Percentiles rank a stretch among this genome's conserved stretches.
phyloP scores from a whole-genome alignment of 345 rosid species.

The Clausena lansium region DNA sequence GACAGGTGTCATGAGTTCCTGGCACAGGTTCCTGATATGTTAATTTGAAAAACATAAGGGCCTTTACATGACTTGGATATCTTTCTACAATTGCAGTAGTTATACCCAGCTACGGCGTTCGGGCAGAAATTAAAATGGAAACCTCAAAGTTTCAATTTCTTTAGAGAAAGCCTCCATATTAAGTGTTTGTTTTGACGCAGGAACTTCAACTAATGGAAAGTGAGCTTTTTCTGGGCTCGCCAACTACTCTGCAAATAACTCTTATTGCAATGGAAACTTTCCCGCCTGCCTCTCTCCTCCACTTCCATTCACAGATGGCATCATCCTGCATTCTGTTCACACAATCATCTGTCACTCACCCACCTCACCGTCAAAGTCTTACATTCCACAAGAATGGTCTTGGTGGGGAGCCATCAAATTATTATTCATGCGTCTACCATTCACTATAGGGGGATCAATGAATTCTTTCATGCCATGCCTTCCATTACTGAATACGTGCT shows the following conservation, averaged over 20 bases:
- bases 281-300: constrained; percentile 66
- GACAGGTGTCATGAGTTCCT: not conserved
- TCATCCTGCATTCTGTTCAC: constrained; percentile 56
- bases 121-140: constrained; percentile 27
- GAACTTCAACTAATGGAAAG: constrained; percentile 60
- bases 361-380: constrained; percentile 47
- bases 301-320: constrained; percentile 61
- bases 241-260: constrained; percentile 53
- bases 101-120: constrained; percentile 10
- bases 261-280: constrained; percentile 53
- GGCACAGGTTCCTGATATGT: not conserved
- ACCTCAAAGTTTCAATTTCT: constrained; percentile 24
- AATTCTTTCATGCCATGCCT: constrained; percentile 61
- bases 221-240: constrained; percentile 64
- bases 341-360: constrained; percentile 49
- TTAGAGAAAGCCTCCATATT: constrained; percentile 38
- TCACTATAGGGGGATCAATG: constrained; percentile 61
- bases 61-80: constrained; percentile 12
- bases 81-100: constrained; percentile 12
- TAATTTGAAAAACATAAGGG: not conserved
- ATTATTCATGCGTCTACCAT: constrained; percentile 45
- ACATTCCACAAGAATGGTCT: constrained; percentile 42
- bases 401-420: constrained; percentile 50
- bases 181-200: constrained; percentile 96
- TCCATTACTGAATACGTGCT: constrained; percentile 60